Evolutionary conservation across 2,329 filamentous ascomycete species (phyloP).

Genomic region (Ophiostoma himal-ulmi): DNA sequence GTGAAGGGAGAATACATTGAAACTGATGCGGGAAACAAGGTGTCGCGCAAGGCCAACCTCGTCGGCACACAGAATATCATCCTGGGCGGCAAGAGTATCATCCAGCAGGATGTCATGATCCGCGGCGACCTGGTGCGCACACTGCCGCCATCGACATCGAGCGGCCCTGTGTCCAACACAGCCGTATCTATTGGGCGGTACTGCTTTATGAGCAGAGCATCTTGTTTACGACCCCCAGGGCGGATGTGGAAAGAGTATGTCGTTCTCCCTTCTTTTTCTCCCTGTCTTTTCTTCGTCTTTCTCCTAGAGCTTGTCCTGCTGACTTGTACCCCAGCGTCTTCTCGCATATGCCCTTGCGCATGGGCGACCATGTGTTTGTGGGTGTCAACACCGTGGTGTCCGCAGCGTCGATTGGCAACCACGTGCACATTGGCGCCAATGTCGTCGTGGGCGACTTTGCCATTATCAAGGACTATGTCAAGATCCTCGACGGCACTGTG

Average conservation of each 20-base stretch:
- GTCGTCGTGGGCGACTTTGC: slow-evolving; percentile 78
- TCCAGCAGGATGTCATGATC: slow-evolving; percentile 91
- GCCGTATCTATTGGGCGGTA: slow-evolving; percentile 87
- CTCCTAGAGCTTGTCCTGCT: background rate
- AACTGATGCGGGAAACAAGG: slow-evolving; percentile 97
- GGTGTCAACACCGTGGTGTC: slow-evolving; percentile 70
- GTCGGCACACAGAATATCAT: slow-evolving; percentile 97
- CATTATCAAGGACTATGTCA: slow-evolving; percentile 89
- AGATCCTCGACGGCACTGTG: slow-evolving; percentile 76
- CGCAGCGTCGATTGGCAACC: slow-evolving; percentile 73
- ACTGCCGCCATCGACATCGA: slow-evolving; percentile 39
- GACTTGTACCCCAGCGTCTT: slow-evolving; percentile 42
- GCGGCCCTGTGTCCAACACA: slow-evolving; percentile 43
- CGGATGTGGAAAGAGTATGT: slow-evolving; percentile 67
- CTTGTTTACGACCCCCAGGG: slow-evolving; percentile 74
- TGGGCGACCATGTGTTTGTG: slow-evolving; percentile 92
- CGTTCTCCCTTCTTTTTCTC: too few species aligned
- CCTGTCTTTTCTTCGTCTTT: background rate
- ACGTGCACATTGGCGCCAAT: slow-evolving; percentile 76
- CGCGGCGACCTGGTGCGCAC: slow-evolving; percentile 76
- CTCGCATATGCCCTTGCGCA: slow-evolving; percentile 81
- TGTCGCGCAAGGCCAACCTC: slow-evolving; percentile 83
- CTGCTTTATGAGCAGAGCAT: slow-evolving; percentile 76
- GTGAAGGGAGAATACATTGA: slow-evolving; percentile 93
- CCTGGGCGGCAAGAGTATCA: slow-evolving; percentile 90